Conservation (phyloP, 2,329 filamentous ascomycete species). For the Metarhizium guizhouense region DNA sequence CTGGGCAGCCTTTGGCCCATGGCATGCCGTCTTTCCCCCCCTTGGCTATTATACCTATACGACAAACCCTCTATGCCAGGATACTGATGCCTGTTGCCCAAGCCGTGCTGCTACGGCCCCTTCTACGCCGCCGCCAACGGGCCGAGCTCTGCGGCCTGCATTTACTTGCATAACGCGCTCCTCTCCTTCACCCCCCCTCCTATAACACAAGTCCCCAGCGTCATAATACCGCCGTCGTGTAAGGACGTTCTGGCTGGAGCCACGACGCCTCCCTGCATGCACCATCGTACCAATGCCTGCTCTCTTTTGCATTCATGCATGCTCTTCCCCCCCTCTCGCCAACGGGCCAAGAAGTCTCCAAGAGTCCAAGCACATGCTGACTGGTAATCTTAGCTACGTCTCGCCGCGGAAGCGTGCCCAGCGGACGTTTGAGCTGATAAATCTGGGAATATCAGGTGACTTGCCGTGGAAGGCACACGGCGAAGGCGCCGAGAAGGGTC, state of each 20-base stretch:
- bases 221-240: background rate
- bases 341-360: background rate
- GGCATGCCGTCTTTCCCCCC: background rate
- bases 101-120: background rate
- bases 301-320: background rate
- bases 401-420: conserved; percentile 80
- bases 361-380: background rate
- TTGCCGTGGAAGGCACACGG: conserved; percentile 61
- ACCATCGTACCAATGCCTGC: background rate
- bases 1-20: too few species aligned
- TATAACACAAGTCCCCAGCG: background rate
- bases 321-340: background rate
- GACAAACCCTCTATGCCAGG: background rate
- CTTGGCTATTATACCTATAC: background rate
- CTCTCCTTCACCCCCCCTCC: background rate
- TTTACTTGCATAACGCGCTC: background rate
- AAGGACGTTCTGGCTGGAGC: background rate
- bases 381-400: conserved; percentile 52
- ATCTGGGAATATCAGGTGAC: conserved; percentile 57
- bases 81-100: background rate
- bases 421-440: conserved; percentile 80
- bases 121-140: background rate
- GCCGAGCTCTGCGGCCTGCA: background rate
- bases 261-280: background rate
- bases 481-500: conserved; percentile 19